Conservation (phyloP, 2,329 filamentous ascomycete species). For the Phialocephala sp. region DNA sequence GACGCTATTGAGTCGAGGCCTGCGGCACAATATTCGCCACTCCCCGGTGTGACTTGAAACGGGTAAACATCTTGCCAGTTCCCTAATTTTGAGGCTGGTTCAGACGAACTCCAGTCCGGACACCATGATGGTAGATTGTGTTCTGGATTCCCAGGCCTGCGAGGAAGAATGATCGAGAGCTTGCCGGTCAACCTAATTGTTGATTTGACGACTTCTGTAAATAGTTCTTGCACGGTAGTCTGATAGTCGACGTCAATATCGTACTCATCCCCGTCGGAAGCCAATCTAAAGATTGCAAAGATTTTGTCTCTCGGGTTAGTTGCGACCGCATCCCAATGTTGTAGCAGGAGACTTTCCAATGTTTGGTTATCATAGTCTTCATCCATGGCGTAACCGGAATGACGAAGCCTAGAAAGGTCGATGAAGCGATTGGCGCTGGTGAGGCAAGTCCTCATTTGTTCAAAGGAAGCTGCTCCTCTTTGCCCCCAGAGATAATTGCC, state of each 20-base stretch:
- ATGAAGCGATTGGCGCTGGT: background rate
- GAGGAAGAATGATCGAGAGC: conserved; percentile 11
- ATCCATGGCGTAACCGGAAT: background rate
- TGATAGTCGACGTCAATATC: background rate
- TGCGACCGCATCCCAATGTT: conserved; percentile 7
- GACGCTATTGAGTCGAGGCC: background rate
- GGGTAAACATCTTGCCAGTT: conserved; percentile 11
- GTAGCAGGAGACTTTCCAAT: conserved; percentile 1
- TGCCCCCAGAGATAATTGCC: no score
- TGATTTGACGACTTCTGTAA: background rate
- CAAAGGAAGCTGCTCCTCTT: background rate
- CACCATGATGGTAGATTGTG: conserved; percentile 11
- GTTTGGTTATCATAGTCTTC: background rate
- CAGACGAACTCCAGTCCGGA: conserved; percentile 8
- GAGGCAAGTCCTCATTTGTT: background rate
- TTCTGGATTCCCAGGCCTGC: background rate
- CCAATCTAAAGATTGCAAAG: conserved; percentile 7
- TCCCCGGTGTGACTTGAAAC: background rate
- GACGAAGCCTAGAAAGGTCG: conserved; percentile 2
- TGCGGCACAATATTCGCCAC: background rate
- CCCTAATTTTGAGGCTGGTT: conserved; percentile 5
- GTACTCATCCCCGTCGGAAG: background rate
- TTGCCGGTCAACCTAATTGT: background rate
- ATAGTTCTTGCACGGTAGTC: background rate
- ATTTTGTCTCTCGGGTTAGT: conserved; percentile 7